Evolutionary conservation across 2,329 filamentous ascomycete species (phyloP).

Genomic region (Paraconiothyrium brasiliense): DNA sequence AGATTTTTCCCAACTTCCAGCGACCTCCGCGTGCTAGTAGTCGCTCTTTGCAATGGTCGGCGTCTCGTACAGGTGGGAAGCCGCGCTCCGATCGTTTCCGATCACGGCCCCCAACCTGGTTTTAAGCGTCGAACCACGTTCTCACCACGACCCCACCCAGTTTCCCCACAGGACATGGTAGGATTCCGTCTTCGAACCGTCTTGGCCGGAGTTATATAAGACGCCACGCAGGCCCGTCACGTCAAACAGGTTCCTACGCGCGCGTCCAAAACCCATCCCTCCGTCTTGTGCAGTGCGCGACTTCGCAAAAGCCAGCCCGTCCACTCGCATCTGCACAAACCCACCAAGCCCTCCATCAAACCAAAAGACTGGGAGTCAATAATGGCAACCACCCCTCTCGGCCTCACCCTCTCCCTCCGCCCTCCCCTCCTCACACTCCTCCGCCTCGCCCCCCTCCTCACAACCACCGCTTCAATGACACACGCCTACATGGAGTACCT

Average conservation of each 20-base stretch:
- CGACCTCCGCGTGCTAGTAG: neutral
- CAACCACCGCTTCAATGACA: conserved; percentile 34
- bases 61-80: neutral
- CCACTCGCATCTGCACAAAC: too few species aligned
- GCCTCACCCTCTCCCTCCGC: conserved; percentile 18
- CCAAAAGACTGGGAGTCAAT: neutral
- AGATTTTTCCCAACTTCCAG: conserved; percentile 11
- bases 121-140: neutral
- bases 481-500: conserved; percentile 41
- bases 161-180: neutral
- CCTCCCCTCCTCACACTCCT: conserved; percentile 29
- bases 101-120: neutral
- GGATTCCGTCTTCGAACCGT: neutral
- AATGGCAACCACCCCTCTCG: conserved; percentile 19
- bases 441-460: conserved; percentile 34
- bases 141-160: neutral
- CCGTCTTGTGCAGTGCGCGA: too few species aligned
- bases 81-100: conserved; percentile 1
- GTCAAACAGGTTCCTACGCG: neutral
- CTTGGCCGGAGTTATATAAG: neutral
- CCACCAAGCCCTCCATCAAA: neutral
- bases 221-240: neutral
- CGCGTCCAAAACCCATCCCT: too few species aligned
- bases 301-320: too few species aligned
- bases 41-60: too few species aligned